phyloP scores from a whole-genome alignment of 2,329 filamentous ascomycete genomes.

The Kalmusia sp. region DNA sequence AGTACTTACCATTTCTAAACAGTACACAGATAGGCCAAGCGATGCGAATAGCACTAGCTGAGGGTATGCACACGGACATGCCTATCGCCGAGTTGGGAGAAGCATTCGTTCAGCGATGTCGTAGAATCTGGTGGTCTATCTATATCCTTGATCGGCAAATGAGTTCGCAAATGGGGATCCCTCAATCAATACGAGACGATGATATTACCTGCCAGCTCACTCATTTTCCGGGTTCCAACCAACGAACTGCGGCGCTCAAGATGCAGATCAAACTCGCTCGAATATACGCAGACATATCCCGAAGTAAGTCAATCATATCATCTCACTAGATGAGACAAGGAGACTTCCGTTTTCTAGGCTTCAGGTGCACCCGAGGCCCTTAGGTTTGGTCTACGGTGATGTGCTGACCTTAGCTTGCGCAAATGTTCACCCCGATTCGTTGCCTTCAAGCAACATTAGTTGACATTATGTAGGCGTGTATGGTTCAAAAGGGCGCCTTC shows the following conservation, averaged over 20 bases:
- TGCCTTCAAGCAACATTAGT: neutral
- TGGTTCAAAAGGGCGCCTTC: constrained; percentile 54
- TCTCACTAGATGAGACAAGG: no score
- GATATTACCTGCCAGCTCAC: constrained; percentile 59
- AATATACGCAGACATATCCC: constrained; percentile 54
- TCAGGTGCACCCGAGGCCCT: no score
- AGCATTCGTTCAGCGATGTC: constrained; percentile 53
- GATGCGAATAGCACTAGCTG: constrained; percentile 56
- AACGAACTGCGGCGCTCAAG: constrained; percentile 49
- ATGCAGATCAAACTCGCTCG: constrained; percentile 57
- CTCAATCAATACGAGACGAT: constrained; percentile 58
- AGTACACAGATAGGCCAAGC: constrained; percentile 57
- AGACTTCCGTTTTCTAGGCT: no score
- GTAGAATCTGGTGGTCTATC: constrained; percentile 62
- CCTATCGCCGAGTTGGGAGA: constrained; percentile 51
- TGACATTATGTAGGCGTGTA: constrained; percentile 48
- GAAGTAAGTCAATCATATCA: constrained; percentile 43
- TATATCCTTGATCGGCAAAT: constrained; percentile 62
- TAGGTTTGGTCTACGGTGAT: no score
- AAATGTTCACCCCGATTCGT: neutral
- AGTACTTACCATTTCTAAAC: neutral
- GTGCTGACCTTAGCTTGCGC: no score
- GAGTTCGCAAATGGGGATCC: constrained; percentile 61
- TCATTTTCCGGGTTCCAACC: constrained; percentile 48
- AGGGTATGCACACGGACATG: constrained; percentile 63